Conservation (phyloP, 495 filamentous ascomycete genomes). For the Filosporella fistucella region DNA sequence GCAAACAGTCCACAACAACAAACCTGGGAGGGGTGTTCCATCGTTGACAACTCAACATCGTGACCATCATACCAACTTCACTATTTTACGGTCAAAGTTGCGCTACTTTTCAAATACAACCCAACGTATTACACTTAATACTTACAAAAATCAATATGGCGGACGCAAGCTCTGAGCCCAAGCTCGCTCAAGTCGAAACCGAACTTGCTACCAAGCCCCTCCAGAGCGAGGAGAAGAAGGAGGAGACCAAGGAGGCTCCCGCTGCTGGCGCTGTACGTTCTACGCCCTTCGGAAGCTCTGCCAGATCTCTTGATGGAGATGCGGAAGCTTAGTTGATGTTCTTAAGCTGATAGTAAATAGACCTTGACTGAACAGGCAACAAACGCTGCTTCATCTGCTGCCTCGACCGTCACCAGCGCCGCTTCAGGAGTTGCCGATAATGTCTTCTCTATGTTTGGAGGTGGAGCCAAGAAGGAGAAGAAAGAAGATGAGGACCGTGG, state of each 20-base stretch:
- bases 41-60: not conserved
- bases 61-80: conserved; percentile 2
- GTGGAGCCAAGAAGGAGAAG: conserved; percentile 78
- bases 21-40: not conserved
- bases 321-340: conserved; percentile 1
- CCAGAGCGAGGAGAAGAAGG: conserved; percentile 44
- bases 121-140: conserved; percentile 1
- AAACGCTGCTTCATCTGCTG: conserved; percentile 32
- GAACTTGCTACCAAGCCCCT: conserved; percentile 18
- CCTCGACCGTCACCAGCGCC: conserved; percentile 41
- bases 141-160: conserved; percentile 21
- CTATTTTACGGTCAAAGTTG: not conserved
- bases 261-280: conserved; percentile 8
- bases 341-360: conserved; percentile 10
- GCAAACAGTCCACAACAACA: not conserved
- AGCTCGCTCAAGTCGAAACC: too few relatives aligned
- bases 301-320: too few relatives aligned
- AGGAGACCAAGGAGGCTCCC: conserved; percentile 28
- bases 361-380: conserved; percentile 35
- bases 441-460: conserved; percentile 98
- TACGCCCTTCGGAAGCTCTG: not conserved
- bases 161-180: conserved; percentile 23
- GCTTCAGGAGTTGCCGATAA: conserved; percentile 57
- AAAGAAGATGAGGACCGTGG: conserved; percentile 67
- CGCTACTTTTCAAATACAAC: not conserved